Conservation (phyloP, 805 yeast species). For the Suhomyces vadensis region DNA sequence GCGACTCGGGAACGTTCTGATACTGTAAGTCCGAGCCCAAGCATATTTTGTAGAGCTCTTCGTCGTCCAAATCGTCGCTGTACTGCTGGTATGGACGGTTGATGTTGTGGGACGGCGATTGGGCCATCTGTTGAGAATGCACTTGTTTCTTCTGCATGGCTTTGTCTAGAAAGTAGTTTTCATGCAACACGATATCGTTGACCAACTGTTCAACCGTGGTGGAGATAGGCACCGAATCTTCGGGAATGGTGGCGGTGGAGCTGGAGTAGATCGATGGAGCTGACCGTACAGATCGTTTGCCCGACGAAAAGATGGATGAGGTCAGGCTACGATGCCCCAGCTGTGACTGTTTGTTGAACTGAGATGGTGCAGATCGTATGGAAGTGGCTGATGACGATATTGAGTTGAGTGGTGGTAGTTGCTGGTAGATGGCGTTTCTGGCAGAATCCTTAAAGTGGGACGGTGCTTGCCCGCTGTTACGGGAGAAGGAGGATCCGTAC, state of each 20-base stretch:
- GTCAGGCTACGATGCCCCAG: slow-evolving; percentile 36
- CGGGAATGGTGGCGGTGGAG: slow-evolving; percentile 47
- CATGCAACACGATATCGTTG: slow-evolving; percentile 43
- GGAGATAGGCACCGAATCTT: slow-evolving; percentile 43
- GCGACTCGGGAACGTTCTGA: slow-evolving; percentile 40
- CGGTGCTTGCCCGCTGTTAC: slow-evolving; percentile 31
- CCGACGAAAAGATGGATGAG: slow-evolving; percentile 38
- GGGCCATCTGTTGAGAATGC: slow-evolving; percentile 8
- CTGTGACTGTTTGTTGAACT: slow-evolving; percentile 21
- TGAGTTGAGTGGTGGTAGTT: slow-evolving; percentile 33
- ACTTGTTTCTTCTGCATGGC: slow-evolving; percentile 13
- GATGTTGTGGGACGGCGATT: not conserved
- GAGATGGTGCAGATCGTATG: slow-evolving; percentile 44
- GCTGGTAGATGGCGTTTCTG: slow-evolving; percentile 45
- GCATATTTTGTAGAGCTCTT: slow-evolving; percentile 37
- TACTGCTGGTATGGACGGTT: slow-evolving; percentile 5
- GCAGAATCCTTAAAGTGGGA: slow-evolving; percentile 44
- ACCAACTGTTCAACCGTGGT: slow-evolving; percentile 45
- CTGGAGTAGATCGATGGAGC: slow-evolving; percentile 45
- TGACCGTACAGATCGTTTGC: slow-evolving; percentile 40
- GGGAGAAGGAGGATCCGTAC: slow-evolving; percentile 33
- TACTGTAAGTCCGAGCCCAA: slow-evolving; percentile 42
- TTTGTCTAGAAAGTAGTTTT: slow-evolving; percentile 24
- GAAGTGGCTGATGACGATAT: slow-evolving; percentile 28
- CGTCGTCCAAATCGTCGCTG: slow-evolving; percentile 21